phyloP scores from a whole-genome alignment of 306 rosid genomes.

The Lablab purpureus region DNA sequence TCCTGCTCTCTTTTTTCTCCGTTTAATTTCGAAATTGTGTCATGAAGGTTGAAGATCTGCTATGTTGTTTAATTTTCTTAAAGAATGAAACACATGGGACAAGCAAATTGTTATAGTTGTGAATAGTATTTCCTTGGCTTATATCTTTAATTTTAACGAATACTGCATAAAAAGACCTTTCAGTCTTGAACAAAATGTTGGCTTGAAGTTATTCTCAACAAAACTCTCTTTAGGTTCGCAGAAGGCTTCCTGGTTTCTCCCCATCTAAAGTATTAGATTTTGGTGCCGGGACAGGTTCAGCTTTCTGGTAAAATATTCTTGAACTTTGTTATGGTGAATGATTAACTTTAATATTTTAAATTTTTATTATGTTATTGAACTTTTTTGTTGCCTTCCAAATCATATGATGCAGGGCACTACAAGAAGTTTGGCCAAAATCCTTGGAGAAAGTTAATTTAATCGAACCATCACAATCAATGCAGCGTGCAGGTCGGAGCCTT shows the following conservation, averaged over 20 bases:
- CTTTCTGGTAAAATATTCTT: slow-evolving; percentile 77
- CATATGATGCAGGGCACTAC: slow-evolving; percentile 75
- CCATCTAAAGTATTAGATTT: slow-evolving; percentile 85
- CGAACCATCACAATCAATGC: slow-evolving; percentile 97
- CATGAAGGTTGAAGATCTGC: neutral
- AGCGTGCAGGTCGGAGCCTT: slow-evolving; percentile 84
- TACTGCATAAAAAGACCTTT: neutral
- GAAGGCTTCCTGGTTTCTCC: slow-evolving; percentile 86
- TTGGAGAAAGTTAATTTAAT: slow-evolving; percentile 77
- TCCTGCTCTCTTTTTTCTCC: neutral
- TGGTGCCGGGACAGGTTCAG: slow-evolving; percentile 96
- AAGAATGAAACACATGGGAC: neutral
- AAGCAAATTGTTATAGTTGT: neutral
- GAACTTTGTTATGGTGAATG: slow-evolving; percentile 32
- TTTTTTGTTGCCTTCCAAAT: slow-evolving; percentile 40
- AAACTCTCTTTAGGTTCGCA: slow-evolving; percentile 60
- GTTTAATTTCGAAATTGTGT: neutral
- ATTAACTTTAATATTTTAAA: slow-evolving; percentile 27
- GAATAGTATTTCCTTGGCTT: neutral
- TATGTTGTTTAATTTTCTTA: slow-evolving; percentile 34
- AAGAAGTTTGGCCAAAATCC: slow-evolving; percentile 90
- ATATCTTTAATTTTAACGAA: neutral
- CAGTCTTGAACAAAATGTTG: slow-evolving; percentile 1
- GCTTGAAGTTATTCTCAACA: neutral
- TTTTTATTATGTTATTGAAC: slow-evolving; percentile 15